These are phyloP conservation scores for Stentor coeruleus DNA, from an alignment of 73 alveolate species.

Conservation along the genomic window DNA sequence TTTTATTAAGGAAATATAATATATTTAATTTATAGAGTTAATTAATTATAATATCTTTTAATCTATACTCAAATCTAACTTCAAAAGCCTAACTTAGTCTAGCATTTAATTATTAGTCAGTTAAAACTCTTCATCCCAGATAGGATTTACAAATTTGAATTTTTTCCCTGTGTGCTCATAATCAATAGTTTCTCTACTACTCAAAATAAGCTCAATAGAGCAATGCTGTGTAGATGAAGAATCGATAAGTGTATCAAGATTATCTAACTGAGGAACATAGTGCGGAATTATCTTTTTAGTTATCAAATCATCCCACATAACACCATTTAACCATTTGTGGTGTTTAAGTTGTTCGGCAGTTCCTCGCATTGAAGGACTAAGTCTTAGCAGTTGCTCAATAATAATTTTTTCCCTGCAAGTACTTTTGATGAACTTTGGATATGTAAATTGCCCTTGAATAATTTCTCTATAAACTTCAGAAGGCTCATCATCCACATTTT, in stretches of 20 bases:
- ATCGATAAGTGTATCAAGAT: background rate
- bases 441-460: background rate
- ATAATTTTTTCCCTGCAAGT: background rate
- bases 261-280: background rate
- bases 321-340: conserved; percentile 22
- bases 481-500: conserved; percentile 31
- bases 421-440: background rate
- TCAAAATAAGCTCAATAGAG: background rate
- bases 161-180: no score
- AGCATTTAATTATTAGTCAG: no score
- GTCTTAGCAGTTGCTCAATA: background rate
- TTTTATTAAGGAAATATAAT: no score
- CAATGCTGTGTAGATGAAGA: background rate
- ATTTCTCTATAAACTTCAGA: background rate
- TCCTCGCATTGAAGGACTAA: background rate
- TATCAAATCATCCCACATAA: conserved; percentile 4
- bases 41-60: no score
- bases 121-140: no score
- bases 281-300: background rate
- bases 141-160: no score
- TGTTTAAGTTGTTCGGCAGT: background rate
- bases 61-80: no score
- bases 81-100: no score
- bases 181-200: no score
- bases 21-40: no score